Evolutionary conservation across 768 basidiomycete genomes (phyloP), one percentile per base, ranked within the genome.

Genomic region (Mrakia gelida): DNA sequence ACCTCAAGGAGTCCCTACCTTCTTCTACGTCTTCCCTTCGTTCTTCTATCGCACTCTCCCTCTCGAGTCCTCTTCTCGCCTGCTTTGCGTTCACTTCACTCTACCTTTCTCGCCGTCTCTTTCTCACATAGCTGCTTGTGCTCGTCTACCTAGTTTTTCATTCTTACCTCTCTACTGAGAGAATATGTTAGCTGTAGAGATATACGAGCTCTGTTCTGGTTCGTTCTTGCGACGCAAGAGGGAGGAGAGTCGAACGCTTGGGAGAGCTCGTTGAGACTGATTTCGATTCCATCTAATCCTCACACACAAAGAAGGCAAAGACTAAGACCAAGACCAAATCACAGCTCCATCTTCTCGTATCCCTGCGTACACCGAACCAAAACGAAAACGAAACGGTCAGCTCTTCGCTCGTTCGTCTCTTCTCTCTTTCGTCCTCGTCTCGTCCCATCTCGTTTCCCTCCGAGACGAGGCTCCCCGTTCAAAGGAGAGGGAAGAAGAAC

Each of bases 281-380:
- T n/a, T 28, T 28, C 59, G 26, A 59, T 59, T 59, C 59, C 49
- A 52, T 59, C 59, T 59, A 59, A n/a, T 28, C 59, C 59, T 59
- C 49, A 52, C 49, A 52, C 49, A n/a, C 65, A 18, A 49, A 49
- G 18, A 52, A 70, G 21, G 32, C 41, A 68, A 18, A 32, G 34
- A 26, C 38, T 32, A 9, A n/a, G 38, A 70, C n/a, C n/a, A n/a
- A n/a, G n/a, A 7, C 7, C 34, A 38, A 15, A 70, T 41, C 41
- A 70, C 38, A 70, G 67, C 67, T 70, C 67, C 67, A 70, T 70
- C 67, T 70, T 70, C 67, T 70, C 67, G 67, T 70, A 70, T 23
- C 67, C 67, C 67, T 70, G 67, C 26, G 34, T 2, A 30, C 13
- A 23, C 15, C 41, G 34, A 65, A 38, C 45, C 45, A 15, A 34